phyloP scores from a whole-genome alignment of 768 basidiomycete genomes.

The Megacollybia marginata region DNA sequence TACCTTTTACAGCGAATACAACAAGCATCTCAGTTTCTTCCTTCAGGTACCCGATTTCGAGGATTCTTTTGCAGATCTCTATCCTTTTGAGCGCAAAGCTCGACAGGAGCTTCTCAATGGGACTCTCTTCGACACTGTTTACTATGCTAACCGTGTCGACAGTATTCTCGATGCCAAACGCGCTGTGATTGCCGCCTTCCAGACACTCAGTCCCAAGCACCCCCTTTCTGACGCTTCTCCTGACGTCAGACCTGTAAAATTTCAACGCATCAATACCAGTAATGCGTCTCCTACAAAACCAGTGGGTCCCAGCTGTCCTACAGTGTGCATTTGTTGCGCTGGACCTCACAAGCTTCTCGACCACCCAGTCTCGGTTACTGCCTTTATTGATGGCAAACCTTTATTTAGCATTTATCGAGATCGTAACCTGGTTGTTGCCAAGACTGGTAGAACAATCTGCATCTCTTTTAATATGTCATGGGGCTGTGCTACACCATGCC shows the following conservation, averaged over 20 bases:
- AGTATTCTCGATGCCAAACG: background rate
- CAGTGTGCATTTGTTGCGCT: background rate
- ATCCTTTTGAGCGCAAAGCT: background rate
- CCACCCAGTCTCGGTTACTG: background rate
- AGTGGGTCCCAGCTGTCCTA: background rate
- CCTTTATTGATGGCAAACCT: too few species aligned
- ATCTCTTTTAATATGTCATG: too few species aligned
- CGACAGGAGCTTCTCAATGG: background rate
- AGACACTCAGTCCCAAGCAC: background rate
- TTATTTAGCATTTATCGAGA: constrained; percentile 3
- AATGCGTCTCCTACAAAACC: background rate
- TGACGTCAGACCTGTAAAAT: background rate
- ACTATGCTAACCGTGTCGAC: background rate
- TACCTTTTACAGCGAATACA: background rate
- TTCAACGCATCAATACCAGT: background rate
- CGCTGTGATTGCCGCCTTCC: background rate
- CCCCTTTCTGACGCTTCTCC: background rate
- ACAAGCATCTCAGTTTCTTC: background rate
- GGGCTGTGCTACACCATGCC: background rate
- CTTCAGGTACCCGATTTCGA: background rate
- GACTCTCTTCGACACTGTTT: background rate
- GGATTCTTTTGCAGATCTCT: background rate
- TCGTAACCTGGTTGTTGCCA: background rate
- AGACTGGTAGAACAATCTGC: background rate
- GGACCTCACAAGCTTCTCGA: constrained; percentile 8